These are phyloP conservation scores for Mucor indicus DNA, from an alignment of 371 early-diverging fungal genomes.

Conservation along the genomic window DNA sequence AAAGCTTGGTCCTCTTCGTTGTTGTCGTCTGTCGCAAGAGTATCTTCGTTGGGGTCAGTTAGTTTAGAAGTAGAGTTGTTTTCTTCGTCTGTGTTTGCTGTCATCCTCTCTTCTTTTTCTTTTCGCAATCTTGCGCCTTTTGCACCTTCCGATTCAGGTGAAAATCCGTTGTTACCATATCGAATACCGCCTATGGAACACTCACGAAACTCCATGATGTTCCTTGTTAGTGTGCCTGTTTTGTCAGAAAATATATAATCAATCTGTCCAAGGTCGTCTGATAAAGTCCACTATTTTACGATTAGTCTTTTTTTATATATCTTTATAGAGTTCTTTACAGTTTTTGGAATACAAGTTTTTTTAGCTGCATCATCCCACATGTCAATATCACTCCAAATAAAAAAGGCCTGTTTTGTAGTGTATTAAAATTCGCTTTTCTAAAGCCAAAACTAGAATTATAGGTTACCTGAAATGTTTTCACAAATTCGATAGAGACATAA, in stretches of 20 bases:
- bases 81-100: constrained; percentile 18
- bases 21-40: constrained; percentile 3
- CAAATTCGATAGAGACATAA: constrained; percentile 92
- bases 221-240: constrained; percentile 98
- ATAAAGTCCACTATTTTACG: constrained; percentile 74
- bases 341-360: constrained; percentile 68
- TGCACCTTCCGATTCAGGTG: constrained; percentile 61
- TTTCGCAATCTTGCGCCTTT: constrained; percentile 44
- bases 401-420: constrained; percentile 59
- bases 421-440: too few species aligned
- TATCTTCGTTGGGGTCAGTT: constrained; percentile 2
- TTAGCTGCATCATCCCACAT: constrained; percentile 80
- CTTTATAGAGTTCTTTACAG: constrained; percentile 46
- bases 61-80: not conserved
- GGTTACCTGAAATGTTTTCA: constrained; percentile 73
- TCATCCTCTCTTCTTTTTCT: constrained; percentile 30
- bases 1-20: constrained; percentile 4
- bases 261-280: constrained; percentile 95
- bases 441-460: not conserved
- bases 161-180: constrained; percentile 76
- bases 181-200: constrained; percentile 79
- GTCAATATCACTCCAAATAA: constrained; percentile 81
- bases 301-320: not conserved
- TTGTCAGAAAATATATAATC: constrained; percentile 97
- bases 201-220: constrained; percentile 86